Evolutionary conservation across 306 rosid genomes (phyloP).

Genomic region (Oemleria cerasiformis): DNA sequence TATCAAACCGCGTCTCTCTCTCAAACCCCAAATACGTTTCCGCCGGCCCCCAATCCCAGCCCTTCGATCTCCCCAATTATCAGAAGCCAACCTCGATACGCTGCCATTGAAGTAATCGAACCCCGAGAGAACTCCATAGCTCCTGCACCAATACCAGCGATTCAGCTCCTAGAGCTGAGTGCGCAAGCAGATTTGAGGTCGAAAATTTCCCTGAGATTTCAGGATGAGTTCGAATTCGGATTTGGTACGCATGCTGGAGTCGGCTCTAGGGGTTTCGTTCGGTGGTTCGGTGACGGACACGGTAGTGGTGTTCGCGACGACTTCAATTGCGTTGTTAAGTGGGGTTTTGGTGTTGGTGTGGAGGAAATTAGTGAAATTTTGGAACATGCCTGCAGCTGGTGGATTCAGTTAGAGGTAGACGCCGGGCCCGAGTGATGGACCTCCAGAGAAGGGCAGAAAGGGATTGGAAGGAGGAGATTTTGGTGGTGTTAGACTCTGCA

Average conservation of each 20-base stretch:
- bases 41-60: too few relatives aligned
- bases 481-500: too few relatives aligned
- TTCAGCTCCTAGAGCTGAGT: background rate
- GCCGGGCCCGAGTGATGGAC: conserved; percentile 45
- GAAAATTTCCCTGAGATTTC: conserved; percentile 25
- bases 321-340: conserved; percentile 52
- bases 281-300: conserved; percentile 65
- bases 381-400: conserved; percentile 35
- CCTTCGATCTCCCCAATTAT: too few relatives aligned
- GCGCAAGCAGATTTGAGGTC: conserved; percentile 21
- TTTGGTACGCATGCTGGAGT: conserved; percentile 53
- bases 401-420: background rate
- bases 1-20: too few relatives aligned
- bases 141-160: background rate
- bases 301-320: conserved; percentile 43
- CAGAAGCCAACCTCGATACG: conserved; percentile 9
- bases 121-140: conserved; percentile 13
- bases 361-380: too few relatives aligned
- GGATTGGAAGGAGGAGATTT: too few relatives aligned
- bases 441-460: conserved; percentile 56
- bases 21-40: too few relatives aligned
- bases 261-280: conserved; percentile 63
- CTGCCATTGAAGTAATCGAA: background rate
- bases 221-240: conserved; percentile 56
- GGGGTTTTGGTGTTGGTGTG: conserved; percentile 62